Evolutionary conservation across 192 early-diverging fungal genomes (phyloP), one percentile per base, ranked within the genome.

Genomic region (Allomyces arbusculus): DNA sequence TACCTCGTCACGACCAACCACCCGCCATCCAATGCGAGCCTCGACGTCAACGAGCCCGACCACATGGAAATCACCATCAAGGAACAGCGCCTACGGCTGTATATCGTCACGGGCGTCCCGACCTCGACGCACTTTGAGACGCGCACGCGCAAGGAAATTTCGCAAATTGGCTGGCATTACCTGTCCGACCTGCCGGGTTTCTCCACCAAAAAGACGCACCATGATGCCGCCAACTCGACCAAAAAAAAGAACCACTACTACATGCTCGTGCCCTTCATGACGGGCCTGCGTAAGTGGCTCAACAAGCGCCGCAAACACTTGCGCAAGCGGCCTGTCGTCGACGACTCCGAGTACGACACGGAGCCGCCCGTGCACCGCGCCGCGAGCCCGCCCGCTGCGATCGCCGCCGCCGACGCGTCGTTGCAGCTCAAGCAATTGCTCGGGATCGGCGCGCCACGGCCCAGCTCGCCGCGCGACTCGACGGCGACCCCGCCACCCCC

Each of bases 61-160:
- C 89, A 79, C 72, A 83, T 96, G 10, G 94, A 98, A 73, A 72
- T 89, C 50, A 91, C 83, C 22, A 87, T 95, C 70, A 83, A 87
- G 40, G 91, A 91, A 70, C 95, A 98, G 75, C 75, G 87, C 65
- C 88, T 95, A 33, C 77, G 90, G 28, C 70, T 98, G 69, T 98
- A 95, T 68, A 91, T 98, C 68, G 82, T 94, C 62, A 77, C 86
- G 62, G 90, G 90, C 55, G 89, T 98, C 5, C 74, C 87, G 23
- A 91, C 94, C 73, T 72, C 76, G 69, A 89, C 90, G 0, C 62
- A 78, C 24, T 98, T 98, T 70, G 75, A 78, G 58, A 87, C 95
- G 8, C 84, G 82, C 62, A 91, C 89, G 10, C 78, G 94, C 64
- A 94, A 95, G 72, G 95, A 98, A 72, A 97, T 98, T 72, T 23